These are phyloP conservation scores for Raphidocelis subcapitata DNA, from an alignment of 139 green algal genomes.

Conservation along the genomic window DNA sequence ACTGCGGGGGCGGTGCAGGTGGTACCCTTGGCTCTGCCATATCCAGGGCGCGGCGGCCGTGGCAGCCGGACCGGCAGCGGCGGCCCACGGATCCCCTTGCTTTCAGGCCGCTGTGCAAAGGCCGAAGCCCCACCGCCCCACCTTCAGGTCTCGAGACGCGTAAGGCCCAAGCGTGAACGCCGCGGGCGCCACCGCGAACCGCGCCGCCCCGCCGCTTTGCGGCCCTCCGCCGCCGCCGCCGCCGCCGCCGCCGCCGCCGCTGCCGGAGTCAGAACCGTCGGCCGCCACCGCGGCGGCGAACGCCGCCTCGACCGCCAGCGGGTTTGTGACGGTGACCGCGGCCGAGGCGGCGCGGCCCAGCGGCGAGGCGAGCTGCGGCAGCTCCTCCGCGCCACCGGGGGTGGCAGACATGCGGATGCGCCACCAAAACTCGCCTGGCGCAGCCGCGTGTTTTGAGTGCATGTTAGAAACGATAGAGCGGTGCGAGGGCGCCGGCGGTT, in stretches of 20 bases:
- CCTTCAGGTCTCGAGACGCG: background rate
- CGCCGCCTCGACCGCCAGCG: slow-evolving; percentile 26
- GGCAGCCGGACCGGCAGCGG: too few species aligned
- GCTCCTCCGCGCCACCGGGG: slow-evolving; percentile 13
- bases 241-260: too few species aligned
- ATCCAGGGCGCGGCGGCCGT: background rate
- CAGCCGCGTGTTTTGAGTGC: background rate
- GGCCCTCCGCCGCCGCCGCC: background rate
- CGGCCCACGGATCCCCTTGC: too few species aligned
- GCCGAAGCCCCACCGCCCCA: background rate
- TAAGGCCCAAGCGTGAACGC: background rate
- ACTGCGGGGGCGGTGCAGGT: too few species aligned
- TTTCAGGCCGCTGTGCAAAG: background rate
- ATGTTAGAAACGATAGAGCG: background rate
- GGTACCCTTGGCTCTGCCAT: slow-evolving; percentile 3
- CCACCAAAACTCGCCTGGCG: slow-evolving; percentile 70
- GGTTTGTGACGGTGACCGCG: slow-evolving; percentile 54
- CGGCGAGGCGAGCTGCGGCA: slow-evolving; percentile 41
- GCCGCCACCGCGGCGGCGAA: background rate
- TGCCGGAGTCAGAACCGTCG: too few species aligned
- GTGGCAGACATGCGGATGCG: slow-evolving; percentile 45
- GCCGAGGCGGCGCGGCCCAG: slow-evolving; percentile 35
- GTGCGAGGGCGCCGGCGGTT: background rate
- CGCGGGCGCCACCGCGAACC: slow-evolving; percentile 1
- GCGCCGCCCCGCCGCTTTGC: background rate